phyloP scores from a whole-genome alignment of 1,284 basidiomycete genomes.

The Salmacisia buchloeana region DNA sequence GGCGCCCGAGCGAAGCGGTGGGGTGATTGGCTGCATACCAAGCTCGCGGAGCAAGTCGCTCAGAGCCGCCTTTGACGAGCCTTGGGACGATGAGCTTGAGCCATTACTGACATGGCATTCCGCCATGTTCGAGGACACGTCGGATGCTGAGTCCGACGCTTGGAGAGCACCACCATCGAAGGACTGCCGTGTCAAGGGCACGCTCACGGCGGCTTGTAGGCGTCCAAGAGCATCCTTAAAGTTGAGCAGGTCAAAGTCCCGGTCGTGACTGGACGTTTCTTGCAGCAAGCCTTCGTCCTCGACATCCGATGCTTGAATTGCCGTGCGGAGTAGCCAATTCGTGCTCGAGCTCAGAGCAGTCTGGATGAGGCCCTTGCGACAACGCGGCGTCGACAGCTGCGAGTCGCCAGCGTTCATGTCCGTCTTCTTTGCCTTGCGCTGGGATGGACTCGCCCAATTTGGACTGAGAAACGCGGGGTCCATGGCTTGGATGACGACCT shows the following conservation, averaged over 20 bases:
- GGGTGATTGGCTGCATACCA: slow-evolving; percentile 2
- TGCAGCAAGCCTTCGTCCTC: not conserved
- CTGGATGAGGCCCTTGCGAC: slow-evolving; percentile 2
- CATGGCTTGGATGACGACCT: not conserved
- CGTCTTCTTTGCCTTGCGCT: not conserved
- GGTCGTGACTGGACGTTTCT: not conserved
- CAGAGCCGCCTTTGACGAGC: not conserved
- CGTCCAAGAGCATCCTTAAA: slow-evolving; percentile 5
- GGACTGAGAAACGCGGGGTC: slow-evolving; percentile 1
- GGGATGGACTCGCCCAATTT: not conserved
- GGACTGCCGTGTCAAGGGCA: not conserved
- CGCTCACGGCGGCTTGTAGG: slow-evolving; percentile 1
- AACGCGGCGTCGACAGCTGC: not conserved
- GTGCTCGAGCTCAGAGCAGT: slow-evolving; percentile 1
- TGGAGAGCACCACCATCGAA: not conserved
- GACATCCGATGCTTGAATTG: not conserved
- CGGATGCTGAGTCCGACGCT: not conserved
- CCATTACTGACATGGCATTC: not conserved
- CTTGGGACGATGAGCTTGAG: not conserved
- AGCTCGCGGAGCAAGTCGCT: not conserved
- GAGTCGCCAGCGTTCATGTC: not conserved
- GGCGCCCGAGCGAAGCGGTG: not conserved
- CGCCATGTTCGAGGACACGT: too few relatives aligned
- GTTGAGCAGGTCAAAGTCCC: not conserved
- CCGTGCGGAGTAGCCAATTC: not conserved